A percentile compares a stretch with the other conserved stretches of the same genome.
Conservation (phyloP, 331 rosid genomes). For the Cydonia oblonga region DNA sequence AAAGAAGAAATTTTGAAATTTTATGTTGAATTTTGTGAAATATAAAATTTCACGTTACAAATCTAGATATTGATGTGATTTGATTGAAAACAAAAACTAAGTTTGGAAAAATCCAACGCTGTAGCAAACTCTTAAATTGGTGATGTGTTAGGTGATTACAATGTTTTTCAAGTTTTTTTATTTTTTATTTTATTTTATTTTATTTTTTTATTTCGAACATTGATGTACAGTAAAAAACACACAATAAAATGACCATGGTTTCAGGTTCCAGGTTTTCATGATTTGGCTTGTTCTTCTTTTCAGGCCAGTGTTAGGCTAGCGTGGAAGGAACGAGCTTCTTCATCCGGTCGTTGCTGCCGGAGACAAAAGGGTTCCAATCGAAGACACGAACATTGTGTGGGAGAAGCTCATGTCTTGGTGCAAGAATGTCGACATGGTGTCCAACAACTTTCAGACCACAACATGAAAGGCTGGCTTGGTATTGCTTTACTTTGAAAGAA, state of each 20-base stretch:
- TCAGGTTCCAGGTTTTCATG: not conserved
- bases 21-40: not conserved
- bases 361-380: not conserved
- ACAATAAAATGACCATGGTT: not conserved
- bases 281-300: no score
- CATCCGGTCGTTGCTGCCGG: not conserved
- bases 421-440: not conserved
- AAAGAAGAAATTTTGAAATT: not conserved
- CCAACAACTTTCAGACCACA: not conserved
- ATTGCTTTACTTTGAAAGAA: no score
- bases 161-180: no score
- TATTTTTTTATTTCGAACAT: no score
- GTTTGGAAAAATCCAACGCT: no score
- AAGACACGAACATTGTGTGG: not conserved
- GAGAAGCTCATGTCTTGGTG: not conserved
- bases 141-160: accelerated
- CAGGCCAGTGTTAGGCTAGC: no score
- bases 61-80: not conserved
- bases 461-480: no score
- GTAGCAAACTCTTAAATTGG: accelerated
- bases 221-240: not conserved
- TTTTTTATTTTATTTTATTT: no score
- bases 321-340: not conserved
- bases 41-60: not conserved
- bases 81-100: not conserved